Base-by-base conservation (phyloP, 257 asterid genomes). In the Orobanche coerulescens region DNA sequence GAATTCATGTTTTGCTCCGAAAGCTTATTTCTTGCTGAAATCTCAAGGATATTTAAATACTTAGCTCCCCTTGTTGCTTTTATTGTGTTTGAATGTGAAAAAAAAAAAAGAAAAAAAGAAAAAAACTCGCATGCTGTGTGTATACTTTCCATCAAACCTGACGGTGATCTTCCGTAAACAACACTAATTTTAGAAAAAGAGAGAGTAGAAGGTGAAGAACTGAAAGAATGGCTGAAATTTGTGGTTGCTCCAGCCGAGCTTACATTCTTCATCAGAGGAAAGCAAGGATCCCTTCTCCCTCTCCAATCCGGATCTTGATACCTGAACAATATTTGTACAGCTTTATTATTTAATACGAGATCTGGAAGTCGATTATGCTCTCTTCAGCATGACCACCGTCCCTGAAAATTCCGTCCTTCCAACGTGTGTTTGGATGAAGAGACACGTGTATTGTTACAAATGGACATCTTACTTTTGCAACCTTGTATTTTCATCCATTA, bases 181-280 rank as follows among this genome's bases (percentile, higher is more conserved):
- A 67, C 48, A 22, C 44, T 22, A 22, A 59, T 53, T 66, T 25
- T 74, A 93, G 99, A 79, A 19, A 85, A 85, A 46, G 99, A 93
- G 85, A 93, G 89, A 69, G 96, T 93, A 58, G 97, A 89, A 78
- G 97, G 97, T 9, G 95, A 93, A 75, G 96, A 89, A 59, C 85
- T 93, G 67, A 94, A 89, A 70, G 87, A 83, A 74, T 83, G 95
- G 95, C 69, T 93, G 79, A 93, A 78, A 68, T 46, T 69, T 73
- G 97, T 93, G 61, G 93, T 93, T 73, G 94, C 97, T 44, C 97
- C 97, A 8, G 86, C 93, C 3, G 96, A 90, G 64, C 95, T 93
- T 49, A 74, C 85, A 4, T 81, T 72, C 76, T 90, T 90, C 65
- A 75, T 90, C 49, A 76, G 79, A 51, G 97, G 95, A 60, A 83